Base-by-base conservation (phyloP, 2,329 filamentous ascomycete species). In the Drechslerella coelobrocha region DNA sequence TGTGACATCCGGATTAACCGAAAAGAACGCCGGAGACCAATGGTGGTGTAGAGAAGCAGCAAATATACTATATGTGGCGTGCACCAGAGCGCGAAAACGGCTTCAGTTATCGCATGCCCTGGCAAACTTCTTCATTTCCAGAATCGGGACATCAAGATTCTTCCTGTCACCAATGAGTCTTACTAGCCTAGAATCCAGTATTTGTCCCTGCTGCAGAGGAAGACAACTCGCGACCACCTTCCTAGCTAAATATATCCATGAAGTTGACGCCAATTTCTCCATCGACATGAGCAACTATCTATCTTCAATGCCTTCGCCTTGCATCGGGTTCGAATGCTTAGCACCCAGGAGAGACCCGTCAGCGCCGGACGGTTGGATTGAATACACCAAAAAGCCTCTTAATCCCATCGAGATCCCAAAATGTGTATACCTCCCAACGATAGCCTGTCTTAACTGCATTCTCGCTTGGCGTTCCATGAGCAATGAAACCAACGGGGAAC, bases 21-120 rank as follows among this genome's bases (percentile, higher is more conserved):
- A 37, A 12, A 24, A 14, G 12, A 41, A 52, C n/a, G 12, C 72
- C 4, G 27, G 14, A 29, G 55, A 29, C 39, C 54, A 51, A 24
- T 37, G 21, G 17, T 56, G 31, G 51, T 50, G 17, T 26, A 62
- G 37, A 19, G 57, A 66, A 21, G 55, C 59, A 8, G 43, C 54
- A 34, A 72, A 72, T 27, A 31, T 72, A 12, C 54, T 72, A 10
- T 72, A 72, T 43, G 68, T 72, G 10, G 61, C 68, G 9, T 72
- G 68, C 41, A 72, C 68, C 2, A 24, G 68, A 34, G 68, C 68
- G 21, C 52, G 68, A 27, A 66, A 52, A n/a, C 48, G 68, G 12
- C 56, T 72, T 26, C 66, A 71, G 31, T n/a, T 71, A 26, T 63
- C 59, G 6, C 45, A 59, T 21, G 39, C 48, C 21, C 27, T 71